Percentiles rank a stretch among this genome's conserved stretches.
phyloP scores from a whole-genome alignment of 345 rosid species.

The Lepidium aucheri region DNA sequence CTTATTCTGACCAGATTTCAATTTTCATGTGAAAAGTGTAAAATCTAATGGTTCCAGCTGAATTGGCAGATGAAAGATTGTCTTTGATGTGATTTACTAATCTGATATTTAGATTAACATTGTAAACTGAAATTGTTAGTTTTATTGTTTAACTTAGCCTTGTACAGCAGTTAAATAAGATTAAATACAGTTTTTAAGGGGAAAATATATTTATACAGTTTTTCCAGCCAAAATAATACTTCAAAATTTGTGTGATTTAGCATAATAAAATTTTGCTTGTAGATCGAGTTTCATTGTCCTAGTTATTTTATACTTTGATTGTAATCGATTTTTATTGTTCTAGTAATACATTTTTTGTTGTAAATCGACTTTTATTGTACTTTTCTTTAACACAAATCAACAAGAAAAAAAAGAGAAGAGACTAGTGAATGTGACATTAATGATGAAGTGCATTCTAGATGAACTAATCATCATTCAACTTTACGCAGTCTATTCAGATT shows the following conservation, averaged over 20 bases:
- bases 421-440: conserved; percentile 4
- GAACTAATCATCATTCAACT: conserved; percentile 17
- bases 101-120: not conserved
- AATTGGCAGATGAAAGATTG: conserved; percentile 11
- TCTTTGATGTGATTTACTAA: not conserved
- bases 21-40: conserved; percentile 15
- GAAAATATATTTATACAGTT: no score
- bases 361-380: no score
- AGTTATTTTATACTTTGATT: no score
- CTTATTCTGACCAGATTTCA: conserved; percentile 15
- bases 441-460: not conserved
- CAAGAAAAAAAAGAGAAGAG: not conserved
- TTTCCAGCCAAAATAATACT: no score
- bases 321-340: no score
- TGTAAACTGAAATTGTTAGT: not conserved
- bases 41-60: conserved; percentile 3
- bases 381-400: not conserved
- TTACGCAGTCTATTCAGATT: not conserved
- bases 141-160: no score
- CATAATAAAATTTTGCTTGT: no score
- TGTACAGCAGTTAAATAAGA: no score
- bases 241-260: no score
- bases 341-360: no score
- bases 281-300: no score
- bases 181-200: no score